Conservation (phyloP, 2,329 filamentous ascomycete genomes). For the Trichoderma sp. region DNA sequence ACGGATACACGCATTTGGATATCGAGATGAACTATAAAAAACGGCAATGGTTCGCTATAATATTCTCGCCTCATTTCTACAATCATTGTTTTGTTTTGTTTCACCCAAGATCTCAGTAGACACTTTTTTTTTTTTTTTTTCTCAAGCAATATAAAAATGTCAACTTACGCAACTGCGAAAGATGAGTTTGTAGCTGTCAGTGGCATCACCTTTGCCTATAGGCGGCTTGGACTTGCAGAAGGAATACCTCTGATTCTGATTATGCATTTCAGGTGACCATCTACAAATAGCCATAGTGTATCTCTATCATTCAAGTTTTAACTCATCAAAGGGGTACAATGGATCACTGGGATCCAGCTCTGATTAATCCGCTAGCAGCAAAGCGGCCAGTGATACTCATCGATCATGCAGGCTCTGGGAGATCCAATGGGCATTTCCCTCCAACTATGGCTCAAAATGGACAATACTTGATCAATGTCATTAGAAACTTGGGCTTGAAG, state of each 20-base stretch:
- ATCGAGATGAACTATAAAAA: not conserved
- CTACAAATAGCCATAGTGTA: not conserved
- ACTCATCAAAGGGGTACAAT: not conserved
- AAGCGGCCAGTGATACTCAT: not conserved
- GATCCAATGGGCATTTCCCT: not conserved
- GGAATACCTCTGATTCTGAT: not conserved
- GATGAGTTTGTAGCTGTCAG: not conserved
- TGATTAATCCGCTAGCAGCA: not conserved
- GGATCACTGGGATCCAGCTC: not conserved
- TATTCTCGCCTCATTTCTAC: too few species aligned
- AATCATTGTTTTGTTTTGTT: too few species aligned
- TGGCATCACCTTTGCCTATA: not conserved
- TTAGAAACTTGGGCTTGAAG: not conserved
- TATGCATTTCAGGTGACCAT: not conserved
- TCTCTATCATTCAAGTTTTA: not conserved
- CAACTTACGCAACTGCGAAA: not conserved
- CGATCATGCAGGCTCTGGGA: not conserved
- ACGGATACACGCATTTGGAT: not conserved
- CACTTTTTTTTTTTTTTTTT: not conserved
- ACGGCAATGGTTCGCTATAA: too few species aligned
- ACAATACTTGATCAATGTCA: not conserved
- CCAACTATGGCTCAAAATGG: not conserved
- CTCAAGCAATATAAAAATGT: not conserved
- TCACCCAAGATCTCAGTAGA: not conserved
- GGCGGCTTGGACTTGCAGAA: not conserved